These are phyloP conservation scores for Ulota crispa DNA, from an alignment of 225 moss, liverwort and hornwort species.

Conservation along the genomic window DNA sequence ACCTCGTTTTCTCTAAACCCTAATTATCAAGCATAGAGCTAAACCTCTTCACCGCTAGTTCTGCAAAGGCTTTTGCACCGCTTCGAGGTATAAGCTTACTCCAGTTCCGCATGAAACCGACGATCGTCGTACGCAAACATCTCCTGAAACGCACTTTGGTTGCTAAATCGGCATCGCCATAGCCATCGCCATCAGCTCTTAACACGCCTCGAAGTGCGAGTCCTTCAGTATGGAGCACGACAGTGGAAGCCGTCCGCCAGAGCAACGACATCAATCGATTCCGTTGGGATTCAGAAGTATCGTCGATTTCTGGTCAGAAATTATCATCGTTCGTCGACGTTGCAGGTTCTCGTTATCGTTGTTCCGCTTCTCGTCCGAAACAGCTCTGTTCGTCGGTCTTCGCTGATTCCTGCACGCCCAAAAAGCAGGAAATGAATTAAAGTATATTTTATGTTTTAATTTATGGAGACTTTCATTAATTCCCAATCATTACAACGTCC, in stretches of 20 bases:
- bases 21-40: constrained; percentile 24
- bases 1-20: constrained; percentile 40
- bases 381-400: not conserved
- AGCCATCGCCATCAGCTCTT: not conserved
- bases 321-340: not conserved
- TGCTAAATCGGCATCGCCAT: constrained; percentile 14
- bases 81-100: too few species aligned
- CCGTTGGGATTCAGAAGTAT: not conserved
- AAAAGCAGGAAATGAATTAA: too few species aligned
- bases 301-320: not conserved
- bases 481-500: too few species aligned
- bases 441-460: not conserved
- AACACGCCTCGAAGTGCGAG: not conserved
- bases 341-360: not conserved
- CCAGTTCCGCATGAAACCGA: not conserved
- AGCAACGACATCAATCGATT: not conserved
- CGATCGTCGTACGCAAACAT: not conserved
- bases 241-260: not conserved
- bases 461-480: not conserved
- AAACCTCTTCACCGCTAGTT: constrained; percentile 9
- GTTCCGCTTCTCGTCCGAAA: not conserved
- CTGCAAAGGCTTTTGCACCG: not conserved
- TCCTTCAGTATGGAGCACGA: not conserved
- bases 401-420: not conserved
- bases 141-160: not conserved